Percentiles rank a stretch among this genome's conserved stretches.
These are phyloP conservation scores for Begonia fuchsioides DNA, from an alignment of 306 rosid genomes.

Conservation along the genomic window DNA sequence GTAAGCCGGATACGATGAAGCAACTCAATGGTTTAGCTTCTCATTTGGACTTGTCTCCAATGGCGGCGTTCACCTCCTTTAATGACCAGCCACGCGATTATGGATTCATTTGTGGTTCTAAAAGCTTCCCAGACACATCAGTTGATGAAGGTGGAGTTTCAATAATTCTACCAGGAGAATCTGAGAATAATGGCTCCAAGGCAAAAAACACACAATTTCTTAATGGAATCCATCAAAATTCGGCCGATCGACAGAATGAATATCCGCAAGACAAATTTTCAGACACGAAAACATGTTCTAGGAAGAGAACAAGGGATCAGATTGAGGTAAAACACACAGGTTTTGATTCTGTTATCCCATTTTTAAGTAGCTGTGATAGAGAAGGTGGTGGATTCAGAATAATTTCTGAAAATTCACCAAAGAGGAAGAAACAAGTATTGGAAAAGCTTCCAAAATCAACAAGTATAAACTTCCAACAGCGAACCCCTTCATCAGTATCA, in stretches of 20 bases:
- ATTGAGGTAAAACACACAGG: constrained; percentile 7
- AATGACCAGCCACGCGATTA: constrained; percentile 17
- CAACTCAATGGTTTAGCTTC: constrained; percentile 13
- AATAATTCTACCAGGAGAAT: constrained; percentile 38
- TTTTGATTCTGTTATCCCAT: too few species aligned
- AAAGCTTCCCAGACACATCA: constrained; percentile 31
- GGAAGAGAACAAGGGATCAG: constrained; percentile 32
- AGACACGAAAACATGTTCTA: constrained; percentile 17
- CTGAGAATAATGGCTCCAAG: constrained; percentile 22
- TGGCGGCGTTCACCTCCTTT: constrained; percentile 2
- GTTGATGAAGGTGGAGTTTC: constrained; percentile 38
- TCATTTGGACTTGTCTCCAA: constrained; percentile 6
- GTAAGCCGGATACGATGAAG: constrained; percentile 7
- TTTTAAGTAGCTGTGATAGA: too few species aligned
- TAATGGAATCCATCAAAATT: constrained; percentile 7
- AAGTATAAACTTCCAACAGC: constrained; percentile 54
- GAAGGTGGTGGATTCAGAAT: constrained; percentile 37
- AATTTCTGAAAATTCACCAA: constrained; percentile 30
- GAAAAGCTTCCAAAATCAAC: constrained; percentile 40
- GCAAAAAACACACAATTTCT: constrained; percentile 18
- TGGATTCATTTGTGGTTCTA: not conserved
- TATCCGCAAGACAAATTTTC: not conserved
- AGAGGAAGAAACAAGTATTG: constrained; percentile 48
- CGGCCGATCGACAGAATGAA: constrained; percentile 16
- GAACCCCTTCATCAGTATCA: constrained; percentile 31